phyloP scores from a whole-genome alignment of 176 grass and related monocot genomes.

The Rhipidocladum racemiflorum region DNA sequence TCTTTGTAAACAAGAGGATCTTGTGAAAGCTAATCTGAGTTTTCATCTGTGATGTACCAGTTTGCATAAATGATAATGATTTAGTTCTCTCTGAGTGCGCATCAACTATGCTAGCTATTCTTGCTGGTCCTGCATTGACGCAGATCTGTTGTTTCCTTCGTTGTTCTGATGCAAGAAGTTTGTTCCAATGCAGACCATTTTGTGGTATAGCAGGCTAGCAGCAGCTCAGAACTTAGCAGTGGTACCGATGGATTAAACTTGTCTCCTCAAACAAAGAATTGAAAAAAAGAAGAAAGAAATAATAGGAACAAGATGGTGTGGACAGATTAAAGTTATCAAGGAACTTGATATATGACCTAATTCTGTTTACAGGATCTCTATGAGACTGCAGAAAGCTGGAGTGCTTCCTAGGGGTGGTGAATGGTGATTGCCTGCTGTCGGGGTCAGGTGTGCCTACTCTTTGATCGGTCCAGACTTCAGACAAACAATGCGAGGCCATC shows the following conservation, averaged over 20 bases:
- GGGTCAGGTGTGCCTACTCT: not conserved
- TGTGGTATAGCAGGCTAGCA: not conserved
- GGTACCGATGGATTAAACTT: not conserved
- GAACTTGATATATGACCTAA: constrained; percentile 6
- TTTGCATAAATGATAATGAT: constrained; percentile 20
- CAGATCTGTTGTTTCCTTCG: not conserved
- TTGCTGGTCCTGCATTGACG: not conserved
- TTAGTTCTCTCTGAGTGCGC: constrained; percentile 26
- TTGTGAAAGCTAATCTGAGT: constrained; percentile 32
- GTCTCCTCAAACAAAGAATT: not conserved
- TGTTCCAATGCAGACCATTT: not conserved
- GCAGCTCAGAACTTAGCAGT: not conserved
- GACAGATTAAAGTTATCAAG: not conserved
- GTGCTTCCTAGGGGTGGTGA: not conserved
- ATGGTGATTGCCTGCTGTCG: constrained; percentile 4
- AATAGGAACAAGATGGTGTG: not conserved
- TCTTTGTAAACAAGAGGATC: constrained; percentile 31
- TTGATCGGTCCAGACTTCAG: not conserved
- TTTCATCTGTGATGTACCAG: constrained; percentile 1
- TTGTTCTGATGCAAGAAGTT: not conserved
- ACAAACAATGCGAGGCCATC: not conserved
- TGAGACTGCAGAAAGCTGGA: not conserved
- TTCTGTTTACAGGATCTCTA: not conserved
- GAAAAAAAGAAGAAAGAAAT: not conserved
- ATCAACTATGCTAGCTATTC: constrained; percentile 20